Evolutionary conservation across 768 basidiomycete species (phyloP), one percentile per base, ranked within the genome.

Genomic region (Gelatoporia subvermispora): DNA sequence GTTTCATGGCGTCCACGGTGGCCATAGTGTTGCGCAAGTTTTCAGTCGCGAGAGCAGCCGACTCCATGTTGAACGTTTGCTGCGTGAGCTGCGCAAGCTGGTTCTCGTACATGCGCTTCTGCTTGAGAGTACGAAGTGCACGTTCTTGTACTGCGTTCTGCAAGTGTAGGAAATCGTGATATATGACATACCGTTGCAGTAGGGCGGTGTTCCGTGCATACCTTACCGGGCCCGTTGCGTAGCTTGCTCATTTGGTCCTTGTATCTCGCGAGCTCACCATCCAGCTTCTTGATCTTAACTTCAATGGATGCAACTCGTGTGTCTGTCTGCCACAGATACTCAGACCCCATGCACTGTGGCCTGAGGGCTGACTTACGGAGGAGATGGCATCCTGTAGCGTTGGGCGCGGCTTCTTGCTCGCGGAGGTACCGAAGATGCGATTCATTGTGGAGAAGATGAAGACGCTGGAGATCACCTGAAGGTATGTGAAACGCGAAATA

Each of bases 1-100:
- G 62, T 64, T 92, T 82, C 93, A 99, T 97, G 4, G 93, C 96
- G 56, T 96, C 92, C 23, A 98, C 82, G 0, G 96, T 97, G 11
- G 92, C 95, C 95, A 99, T 98, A 60, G 96, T 98, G 65, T 97
- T 98, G 55, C 92, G 83, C 60, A 98, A 68, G 67, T 98, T 98
- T 71, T 98, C 96, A n/a, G 95, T 98, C 8, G 91, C 85, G 60
- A 98, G 82, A 13, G 88, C 81, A 11, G 94, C 88, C 47, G 89
- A 93, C 71, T 99, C 94, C 89, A 98, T 98, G 69, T 99, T 98
- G 74, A 92, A 98, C 20, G 90, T 85, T 66, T 98, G 96, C 64
- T 98, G 96, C 23, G 87, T 74, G 15, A 99, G 76, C 66, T 96
- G 93, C 8, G 82, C 76, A 35, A 98, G 78, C 65, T 99, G 96